Conservation (phyloP, 768 basidiomycete species). For the Tulasnella sp. region DNA sequence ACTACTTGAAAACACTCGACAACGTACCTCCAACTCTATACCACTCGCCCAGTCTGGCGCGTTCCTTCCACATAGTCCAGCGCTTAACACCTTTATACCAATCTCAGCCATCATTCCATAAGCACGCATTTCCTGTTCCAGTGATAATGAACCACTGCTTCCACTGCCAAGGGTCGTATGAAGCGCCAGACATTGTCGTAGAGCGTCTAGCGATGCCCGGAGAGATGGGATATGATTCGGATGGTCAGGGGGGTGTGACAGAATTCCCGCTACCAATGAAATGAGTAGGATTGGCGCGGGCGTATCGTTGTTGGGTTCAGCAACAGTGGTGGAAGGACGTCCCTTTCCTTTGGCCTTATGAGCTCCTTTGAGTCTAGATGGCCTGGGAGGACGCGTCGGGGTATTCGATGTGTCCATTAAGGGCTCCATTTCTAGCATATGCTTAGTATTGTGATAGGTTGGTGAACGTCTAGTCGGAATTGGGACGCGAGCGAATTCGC, state of each 20-base stretch:
- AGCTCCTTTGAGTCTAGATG: neutral
- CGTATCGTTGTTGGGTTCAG: conserved; percentile 18
- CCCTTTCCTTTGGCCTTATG: neutral
- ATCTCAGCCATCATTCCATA: conserved; percentile 62
- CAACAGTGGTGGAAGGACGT: neutral
- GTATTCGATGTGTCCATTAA: conserved; percentile 1
- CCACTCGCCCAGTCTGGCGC: conserved; percentile 37
- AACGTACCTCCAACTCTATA: conserved; percentile 45
- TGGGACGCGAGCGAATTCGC: too few species aligned
- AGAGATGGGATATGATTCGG: conserved; percentile 44
- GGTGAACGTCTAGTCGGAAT: too few species aligned
- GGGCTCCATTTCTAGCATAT: neutral
- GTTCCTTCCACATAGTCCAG: conserved; percentile 31
- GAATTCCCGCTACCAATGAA: conserved; percentile 49
- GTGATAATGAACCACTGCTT: neutral
- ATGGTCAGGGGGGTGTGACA: conserved; percentile 58
- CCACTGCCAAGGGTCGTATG: conserved; percentile 23
- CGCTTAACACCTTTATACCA: conserved; percentile 45
- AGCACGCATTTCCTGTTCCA: conserved; percentile 40
- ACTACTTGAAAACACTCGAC: neutral
- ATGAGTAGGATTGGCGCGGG: conserved; percentile 42
- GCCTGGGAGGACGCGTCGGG: neutral
- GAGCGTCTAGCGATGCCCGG: conserved; percentile 42
- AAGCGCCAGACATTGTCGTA: conserved; percentile 44
- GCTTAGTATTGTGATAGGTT: too few species aligned